Conservation (phyloP, 176 grass and related monocot genomes). For the Cenchrus fungigraminus region DNA sequence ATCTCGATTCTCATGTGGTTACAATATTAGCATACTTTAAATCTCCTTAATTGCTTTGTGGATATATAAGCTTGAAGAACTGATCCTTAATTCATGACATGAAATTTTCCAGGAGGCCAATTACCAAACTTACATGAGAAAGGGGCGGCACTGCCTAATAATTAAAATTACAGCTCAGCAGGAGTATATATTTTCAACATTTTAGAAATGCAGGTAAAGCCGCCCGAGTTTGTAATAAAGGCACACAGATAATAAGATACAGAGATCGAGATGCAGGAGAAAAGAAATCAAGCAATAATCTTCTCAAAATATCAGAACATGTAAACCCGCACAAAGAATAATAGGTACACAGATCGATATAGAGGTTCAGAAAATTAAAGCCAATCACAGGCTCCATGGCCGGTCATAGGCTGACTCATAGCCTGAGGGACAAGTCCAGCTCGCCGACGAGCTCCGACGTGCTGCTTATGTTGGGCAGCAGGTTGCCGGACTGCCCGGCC, state of each 20-base stretch:
- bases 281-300: not conserved
- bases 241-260: not conserved
- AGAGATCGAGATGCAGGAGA: not conserved
- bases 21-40: not conserved
- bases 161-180: not conserved
- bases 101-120: not conserved
- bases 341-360: not conserved
- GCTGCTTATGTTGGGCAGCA: not conserved
- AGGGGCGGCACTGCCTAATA: not conserved
- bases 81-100: not conserved
- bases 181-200: not conserved
- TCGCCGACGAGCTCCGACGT: not conserved
- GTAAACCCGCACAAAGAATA: not conserved
- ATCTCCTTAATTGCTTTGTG: not conserved
- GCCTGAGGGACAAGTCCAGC: conserved; percentile 24
- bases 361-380: not conserved
- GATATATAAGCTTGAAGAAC: not conserved
- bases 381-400: not conserved
- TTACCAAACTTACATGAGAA: not conserved
- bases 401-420: not conserved
- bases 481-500: not conserved
- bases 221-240: not conserved
- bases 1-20: too few relatives aligned
- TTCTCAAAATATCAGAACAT: not conserved
- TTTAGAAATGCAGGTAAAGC: not conserved